Percentiles rank a stretch among this genome's conserved stretches.
Evolutionary conservation across 1,139 yeast genomes (phyloP).

Genomic region (Wickerhamomyces sp.): DNA sequence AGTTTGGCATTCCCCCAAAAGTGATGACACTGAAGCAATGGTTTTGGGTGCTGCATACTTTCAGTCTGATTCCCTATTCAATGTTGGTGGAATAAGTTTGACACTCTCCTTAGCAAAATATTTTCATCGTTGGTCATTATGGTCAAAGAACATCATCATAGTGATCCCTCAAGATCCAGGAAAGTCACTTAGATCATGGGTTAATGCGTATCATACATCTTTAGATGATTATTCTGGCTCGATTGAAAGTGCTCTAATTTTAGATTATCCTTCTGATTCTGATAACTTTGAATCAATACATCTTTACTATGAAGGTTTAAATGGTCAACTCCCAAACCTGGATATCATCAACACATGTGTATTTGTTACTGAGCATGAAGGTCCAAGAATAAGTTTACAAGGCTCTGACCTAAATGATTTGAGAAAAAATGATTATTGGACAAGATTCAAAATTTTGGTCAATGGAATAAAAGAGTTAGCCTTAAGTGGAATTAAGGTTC

Average conservation of each 20-base stretch:
- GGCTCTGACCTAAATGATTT: constrained; percentile 45
- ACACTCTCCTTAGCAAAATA: constrained; percentile 72
- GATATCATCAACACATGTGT: constrained; percentile 84
- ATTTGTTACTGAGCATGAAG: constrained; percentile 67
- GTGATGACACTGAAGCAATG: constrained; percentile 95
- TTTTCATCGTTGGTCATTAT: constrained; percentile 79
- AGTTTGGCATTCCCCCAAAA: constrained; percentile 86
- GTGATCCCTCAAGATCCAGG: constrained; percentile 77
- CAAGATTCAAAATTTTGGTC: constrained; percentile 56
- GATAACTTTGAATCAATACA: constrained; percentile 77
- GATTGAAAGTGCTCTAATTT: constrained; percentile 83
- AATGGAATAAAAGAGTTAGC: constrained; percentile 66
- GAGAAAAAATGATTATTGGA: constrained; percentile 35
- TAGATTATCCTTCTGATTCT: constrained; percentile 65
- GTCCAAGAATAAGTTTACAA: constrained; percentile 64
- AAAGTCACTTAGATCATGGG: constrained; percentile 78
- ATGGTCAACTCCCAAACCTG: constrained; percentile 93
- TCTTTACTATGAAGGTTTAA: constrained; percentile 77
- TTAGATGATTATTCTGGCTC: constrained; percentile 92
- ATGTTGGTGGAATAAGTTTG: constrained; percentile 78
- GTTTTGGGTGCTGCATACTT: constrained; percentile 87
- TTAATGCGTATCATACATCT: constrained; percentile 85
- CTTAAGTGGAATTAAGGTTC: constrained; percentile 56
- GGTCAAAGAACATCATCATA: constrained; percentile 91
- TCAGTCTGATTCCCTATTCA: constrained; percentile 51